These are phyloP conservation scores for Zanthoxylum bungeanum DNA, from an alignment of 345 rosid species.

Conservation along the genomic window DNA sequence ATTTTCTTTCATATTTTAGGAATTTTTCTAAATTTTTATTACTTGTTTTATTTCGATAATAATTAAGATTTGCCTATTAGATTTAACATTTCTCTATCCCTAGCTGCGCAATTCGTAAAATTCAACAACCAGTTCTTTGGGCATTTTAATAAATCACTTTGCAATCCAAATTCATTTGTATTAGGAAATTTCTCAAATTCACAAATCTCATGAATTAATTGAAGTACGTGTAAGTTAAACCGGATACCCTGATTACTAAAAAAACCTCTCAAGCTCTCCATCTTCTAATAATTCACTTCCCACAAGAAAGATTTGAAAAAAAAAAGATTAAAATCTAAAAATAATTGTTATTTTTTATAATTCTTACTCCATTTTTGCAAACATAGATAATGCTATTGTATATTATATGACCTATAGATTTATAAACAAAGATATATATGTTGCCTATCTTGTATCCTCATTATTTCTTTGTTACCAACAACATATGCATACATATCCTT, in stretches of 20 bases:
- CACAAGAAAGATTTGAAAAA: background rate
- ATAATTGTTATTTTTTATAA: background rate
- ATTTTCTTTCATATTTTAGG: too few species aligned
- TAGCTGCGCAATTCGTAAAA: background rate
- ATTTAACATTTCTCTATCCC: too few species aligned
- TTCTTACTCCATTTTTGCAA: background rate
- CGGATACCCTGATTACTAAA: too few species aligned
- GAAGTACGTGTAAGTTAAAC: too few species aligned
- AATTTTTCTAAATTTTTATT: too few species aligned
- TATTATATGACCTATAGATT: background rate
- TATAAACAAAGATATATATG: conserved; percentile 4
- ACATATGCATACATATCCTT: background rate
- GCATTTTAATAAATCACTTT: background rate
- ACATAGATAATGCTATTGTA: background rate
- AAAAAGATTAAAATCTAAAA: background rate
- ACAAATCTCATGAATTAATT: too few species aligned
- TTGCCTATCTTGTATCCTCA: background rate
- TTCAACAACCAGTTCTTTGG: background rate
- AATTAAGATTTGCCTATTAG: too few species aligned
- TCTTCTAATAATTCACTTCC: background rate
- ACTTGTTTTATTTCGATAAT: too few species aligned
- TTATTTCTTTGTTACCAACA: conserved; percentile 11
- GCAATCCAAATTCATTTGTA: too few species aligned
- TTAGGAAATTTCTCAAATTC: too few species aligned
- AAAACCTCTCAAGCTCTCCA: background rate